Evolutionary conservation across 495 filamentous ascomycete genomes (phyloP), one percentile per base, ranked within the genome.

Genomic region (Trichocladium antarcticum): DNA sequence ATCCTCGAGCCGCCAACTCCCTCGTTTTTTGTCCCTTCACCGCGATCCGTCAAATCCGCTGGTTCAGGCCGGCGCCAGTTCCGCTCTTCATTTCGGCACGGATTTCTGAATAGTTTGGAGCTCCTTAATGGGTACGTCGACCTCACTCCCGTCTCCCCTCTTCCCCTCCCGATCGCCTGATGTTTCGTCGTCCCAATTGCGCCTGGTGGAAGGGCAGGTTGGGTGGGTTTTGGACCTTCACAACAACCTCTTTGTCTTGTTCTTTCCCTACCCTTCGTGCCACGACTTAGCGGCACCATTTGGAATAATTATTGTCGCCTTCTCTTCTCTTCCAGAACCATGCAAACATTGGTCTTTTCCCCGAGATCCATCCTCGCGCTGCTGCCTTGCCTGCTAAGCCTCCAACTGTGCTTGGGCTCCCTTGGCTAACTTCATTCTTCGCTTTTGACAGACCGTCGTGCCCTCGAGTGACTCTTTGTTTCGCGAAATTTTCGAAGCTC

Each of bases 401-500:
- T 14, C 10, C 7, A 11, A 11, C 11, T 14, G 3, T 10, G 7
- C 31, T 32, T 32, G 31, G 12, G 9, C 31, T 32, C 31, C 31
- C 1, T 22, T 63, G 49, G 51, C 64, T 71, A 45, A 71, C 57
- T 14, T 31, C 21, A 20, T 16, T 37, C 32, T 37, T 47, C 20
- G n/a, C 47, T 15, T 34, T 45, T 31, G 35, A 46, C 50, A 65
- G 63, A 62, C 51, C 48, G 45, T 55, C 58, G 47, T 48, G 37
- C 47, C 49, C 50, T 44, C 36, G 55, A 50, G 58, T 55, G 19
- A 50, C 47, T 34, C 57, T 56, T 58, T 58, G 51, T 58, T 50
- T 27, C 54, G 47, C 57, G 64, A 58, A 61, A 53, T 60, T 68
- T 68, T 70, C 67, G 66, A 68, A 55, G 57, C 78, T 84, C 79